These are phyloP conservation scores for Aegilops umbellulata DNA, from an alignment of 176 grass and related monocot species.

Conservation along the genomic window DNA sequence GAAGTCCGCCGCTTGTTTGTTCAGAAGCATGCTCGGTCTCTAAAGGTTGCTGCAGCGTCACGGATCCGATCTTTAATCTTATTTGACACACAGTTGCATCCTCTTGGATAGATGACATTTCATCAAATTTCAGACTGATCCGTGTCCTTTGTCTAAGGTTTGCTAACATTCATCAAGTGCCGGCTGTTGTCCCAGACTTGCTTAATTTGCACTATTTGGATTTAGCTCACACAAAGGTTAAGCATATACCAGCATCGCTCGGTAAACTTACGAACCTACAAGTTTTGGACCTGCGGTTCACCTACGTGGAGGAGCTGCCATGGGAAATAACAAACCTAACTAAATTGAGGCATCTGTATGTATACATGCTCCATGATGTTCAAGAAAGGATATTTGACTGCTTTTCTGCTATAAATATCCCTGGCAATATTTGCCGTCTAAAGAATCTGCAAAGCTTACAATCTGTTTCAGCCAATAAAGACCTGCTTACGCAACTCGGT, in stretches of 20 bases:
- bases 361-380: neutral
- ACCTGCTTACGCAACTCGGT: constrained; percentile 27
- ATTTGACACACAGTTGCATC: constrained; percentile 5
- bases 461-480: constrained; percentile 24
- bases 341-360: constrained; percentile 43
- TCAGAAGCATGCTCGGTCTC: neutral
- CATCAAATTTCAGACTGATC: constrained; percentile 43
- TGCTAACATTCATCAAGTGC: constrained; percentile 37
- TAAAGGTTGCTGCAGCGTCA: neutral
- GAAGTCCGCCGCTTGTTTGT: constrained; percentile 10
- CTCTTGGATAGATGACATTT: constrained; percentile 32
- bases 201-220: constrained; percentile 40
- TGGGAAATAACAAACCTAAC: constrained; percentile 32
- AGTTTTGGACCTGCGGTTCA: constrained; percentile 31
- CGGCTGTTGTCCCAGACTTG: constrained; percentile 14
- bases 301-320: constrained; percentile 28
- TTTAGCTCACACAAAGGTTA: constrained; percentile 29
- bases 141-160: constrained; percentile 31
- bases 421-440: constrained; percentile 6
- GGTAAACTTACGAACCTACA: constrained; percentile 46
- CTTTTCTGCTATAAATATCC: neutral
- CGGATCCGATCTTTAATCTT: constrained; percentile 27
- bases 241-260: constrained; percentile 35
- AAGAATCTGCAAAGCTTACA: constrained; percentile 36
- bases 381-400: constrained; percentile 28